These are phyloP conservation scores for Xylariaceae sp. DNA, from an alignment of 2,329 filamentous ascomycete genomes.

Conservation along the genomic window DNA sequence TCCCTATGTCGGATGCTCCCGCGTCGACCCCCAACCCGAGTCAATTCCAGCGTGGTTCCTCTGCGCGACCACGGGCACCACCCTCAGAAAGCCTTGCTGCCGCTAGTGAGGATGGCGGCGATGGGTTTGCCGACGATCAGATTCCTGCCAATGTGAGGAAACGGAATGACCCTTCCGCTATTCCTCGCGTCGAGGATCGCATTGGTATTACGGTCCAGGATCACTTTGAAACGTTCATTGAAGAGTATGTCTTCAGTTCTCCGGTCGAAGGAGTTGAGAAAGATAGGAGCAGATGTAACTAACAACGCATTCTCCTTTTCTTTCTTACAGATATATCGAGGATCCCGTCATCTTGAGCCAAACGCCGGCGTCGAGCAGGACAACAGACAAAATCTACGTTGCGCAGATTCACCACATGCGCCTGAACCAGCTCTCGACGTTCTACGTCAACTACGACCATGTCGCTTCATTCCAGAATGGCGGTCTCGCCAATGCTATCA, in stretches of 20 bases:
- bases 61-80: conserved; percentile 51
- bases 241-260: conserved; percentile 51
- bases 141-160: conserved; percentile 47
- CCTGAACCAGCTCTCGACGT: conserved; percentile 69
- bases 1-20: conserved; percentile 52
- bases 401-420: conserved; percentile 76
- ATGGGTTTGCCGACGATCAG: conserved; percentile 61
- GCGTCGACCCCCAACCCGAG: conserved; percentile 41
- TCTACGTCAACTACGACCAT: conserved; percentile 85
- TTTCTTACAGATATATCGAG: conserved; percentile 52
- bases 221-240: conserved; percentile 74
- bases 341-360: conserved; percentile 58
- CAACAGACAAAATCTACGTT: conserved; percentile 78
- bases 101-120: conserved; percentile 57
- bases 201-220: conserved; percentile 70
- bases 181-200: conserved; percentile 70
- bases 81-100: conserved; percentile 57
- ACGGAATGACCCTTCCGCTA: conserved; percentile 43
- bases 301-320: not conserved
- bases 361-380: conserved; percentile 60
- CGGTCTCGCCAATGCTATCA: conserved; percentile 77
- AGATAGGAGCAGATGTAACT: not conserved
- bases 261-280: not conserved
- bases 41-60: conserved; percentile 45
- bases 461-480: conserved; percentile 71